These are phyloP conservation scores for Tolypocladium album DNA, from an alignment of 2,329 filamentous ascomycete genomes.

Conservation along the genomic window DNA sequence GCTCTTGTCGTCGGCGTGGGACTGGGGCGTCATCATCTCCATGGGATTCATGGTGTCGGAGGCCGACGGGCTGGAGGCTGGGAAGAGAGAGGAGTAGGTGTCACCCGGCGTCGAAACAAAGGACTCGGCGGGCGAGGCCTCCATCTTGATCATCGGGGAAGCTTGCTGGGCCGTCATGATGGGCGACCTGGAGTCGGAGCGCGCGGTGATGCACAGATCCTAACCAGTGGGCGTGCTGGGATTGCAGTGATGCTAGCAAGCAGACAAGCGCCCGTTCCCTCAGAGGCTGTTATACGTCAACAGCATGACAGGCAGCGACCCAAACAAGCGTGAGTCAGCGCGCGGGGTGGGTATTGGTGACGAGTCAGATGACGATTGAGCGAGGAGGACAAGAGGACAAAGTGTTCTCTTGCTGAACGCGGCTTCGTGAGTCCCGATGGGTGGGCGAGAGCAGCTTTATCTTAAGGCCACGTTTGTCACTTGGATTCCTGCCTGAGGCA, in stretches of 20 bases:
- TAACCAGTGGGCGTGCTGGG: not conserved
- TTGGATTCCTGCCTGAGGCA: constrained; percentile 10
- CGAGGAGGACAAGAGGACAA: constrained; percentile 9
- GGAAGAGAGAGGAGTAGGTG: constrained; percentile 38
- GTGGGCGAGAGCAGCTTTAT: constrained; percentile 20
- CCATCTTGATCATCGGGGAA: constrained; percentile 38
- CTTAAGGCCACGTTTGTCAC: constrained; percentile 17
- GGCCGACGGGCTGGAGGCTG: constrained; percentile 16
- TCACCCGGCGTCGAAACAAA: constrained; percentile 40
- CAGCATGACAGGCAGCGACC: constrained; percentile 13
- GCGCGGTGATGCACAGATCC: constrained; percentile 3
- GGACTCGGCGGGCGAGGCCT: constrained; percentile 43
- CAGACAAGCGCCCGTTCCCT: constrained; percentile 5
- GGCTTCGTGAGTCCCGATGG: constrained; percentile 1
- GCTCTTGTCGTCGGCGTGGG: constrained; percentile 21
- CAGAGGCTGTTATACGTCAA: constrained; percentile 6
- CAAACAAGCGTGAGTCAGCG: constrained; percentile 11
- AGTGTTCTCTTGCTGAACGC: constrained; percentile 12
- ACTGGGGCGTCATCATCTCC: constrained; percentile 39
- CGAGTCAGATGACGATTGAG: constrained; percentile 9
- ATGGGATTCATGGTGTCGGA: constrained; percentile 29
- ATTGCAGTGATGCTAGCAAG: constrained; percentile 2
- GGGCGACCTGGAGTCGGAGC: constrained; percentile 5
- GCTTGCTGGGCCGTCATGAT: constrained; percentile 29
- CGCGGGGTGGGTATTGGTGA: constrained; percentile 2